phyloP scores from a whole-genome alignment of 768 basidiomycete species.

The Fistulinella prunicolor region DNA sequence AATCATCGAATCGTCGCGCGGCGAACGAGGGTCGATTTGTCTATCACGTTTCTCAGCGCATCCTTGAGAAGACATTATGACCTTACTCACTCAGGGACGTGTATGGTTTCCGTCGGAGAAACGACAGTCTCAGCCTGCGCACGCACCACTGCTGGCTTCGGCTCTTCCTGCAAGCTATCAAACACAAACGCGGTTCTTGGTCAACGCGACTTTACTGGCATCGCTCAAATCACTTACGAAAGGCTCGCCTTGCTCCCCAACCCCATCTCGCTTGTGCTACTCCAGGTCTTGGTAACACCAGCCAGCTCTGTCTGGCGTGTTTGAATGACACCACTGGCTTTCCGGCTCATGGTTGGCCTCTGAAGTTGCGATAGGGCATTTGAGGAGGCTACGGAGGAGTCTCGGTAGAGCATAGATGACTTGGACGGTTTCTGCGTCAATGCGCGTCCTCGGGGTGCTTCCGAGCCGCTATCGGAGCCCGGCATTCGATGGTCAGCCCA shows the following conservation, averaged over 20 bases:
- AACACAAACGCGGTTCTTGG: neutral
- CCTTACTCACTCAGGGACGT: conserved; percentile 29
- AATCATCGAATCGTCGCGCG: conserved; percentile 30
- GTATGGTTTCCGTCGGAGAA: conserved; percentile 30
- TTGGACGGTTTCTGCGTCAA: conserved; percentile 21
- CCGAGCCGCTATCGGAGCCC: conserved; percentile 22
- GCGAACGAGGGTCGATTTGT: conserved; percentile 29
- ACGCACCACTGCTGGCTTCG: conserved; percentile 10
- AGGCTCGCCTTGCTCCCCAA: conserved; percentile 16
- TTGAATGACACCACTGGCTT: conserved; percentile 22
- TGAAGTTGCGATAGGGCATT: conserved; percentile 16
- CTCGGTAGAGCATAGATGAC: conserved; percentile 24
- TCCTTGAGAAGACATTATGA: neutral
- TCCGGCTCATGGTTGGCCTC: conserved; percentile 27
- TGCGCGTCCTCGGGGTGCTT: conserved; percentile 17
- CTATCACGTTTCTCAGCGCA: conserved; percentile 7
- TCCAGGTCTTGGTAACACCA: conserved; percentile 33
- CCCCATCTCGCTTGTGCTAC: conserved; percentile 24
- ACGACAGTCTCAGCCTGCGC: conserved; percentile 9
- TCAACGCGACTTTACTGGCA: neutral
- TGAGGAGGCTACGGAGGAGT: conserved; percentile 25
- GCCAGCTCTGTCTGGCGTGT: conserved; percentile 29
- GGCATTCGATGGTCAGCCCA: conserved; percentile 25
- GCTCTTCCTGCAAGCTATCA: conserved; percentile 25
- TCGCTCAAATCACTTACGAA: conserved; percentile 15